Evolutionary conservation across 2,329 filamentous ascomycete species (phyloP).

Genomic region (Stenocarpella maydis): DNA sequence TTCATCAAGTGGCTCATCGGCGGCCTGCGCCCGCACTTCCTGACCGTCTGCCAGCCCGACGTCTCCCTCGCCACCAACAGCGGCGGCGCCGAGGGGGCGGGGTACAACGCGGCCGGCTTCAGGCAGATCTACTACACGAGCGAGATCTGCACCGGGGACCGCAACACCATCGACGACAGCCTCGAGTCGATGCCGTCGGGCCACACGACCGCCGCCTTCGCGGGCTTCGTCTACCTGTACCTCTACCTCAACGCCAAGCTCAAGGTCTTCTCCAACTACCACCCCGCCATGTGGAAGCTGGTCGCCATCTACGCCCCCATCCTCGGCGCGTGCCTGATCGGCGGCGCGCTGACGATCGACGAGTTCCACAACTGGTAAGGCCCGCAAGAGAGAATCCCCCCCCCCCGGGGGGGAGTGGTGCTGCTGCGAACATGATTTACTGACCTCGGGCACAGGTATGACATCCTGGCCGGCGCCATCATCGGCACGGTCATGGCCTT

Average conservation of each 20-base stretch:
- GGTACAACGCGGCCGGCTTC: slow-evolving; percentile 56
- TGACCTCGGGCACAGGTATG: slow-evolving; percentile 54
- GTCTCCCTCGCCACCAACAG: slow-evolving; percentile 52
- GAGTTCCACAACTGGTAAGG: slow-evolving; percentile 73
- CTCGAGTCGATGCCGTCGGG: slow-evolving; percentile 78
- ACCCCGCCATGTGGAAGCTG: slow-evolving; percentile 78
- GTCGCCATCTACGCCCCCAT: slow-evolving; percentile 70
- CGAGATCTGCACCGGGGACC: slow-evolving; percentile 74
- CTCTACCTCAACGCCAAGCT: slow-evolving; percentile 82
- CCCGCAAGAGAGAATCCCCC: fast-evolving
- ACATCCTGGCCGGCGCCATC: slow-evolving; percentile 69
- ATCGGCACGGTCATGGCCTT: slow-evolving; percentile 72
- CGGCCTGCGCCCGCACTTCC: slow-evolving; percentile 75
- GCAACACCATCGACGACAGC: slow-evolving; percentile 70
- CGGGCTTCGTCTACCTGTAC: slow-evolving; percentile 74
- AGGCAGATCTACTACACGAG: slow-evolving; percentile 72
- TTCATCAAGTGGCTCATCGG: slow-evolving; percentile 80
- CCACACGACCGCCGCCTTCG: slow-evolving; percentile 77
- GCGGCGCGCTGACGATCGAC: slow-evolving; percentile 74
- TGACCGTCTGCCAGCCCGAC: slow-evolving; percentile 73
- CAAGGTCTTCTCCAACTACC: slow-evolving; percentile 77
- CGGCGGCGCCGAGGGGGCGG: slow-evolving; percentile 49
- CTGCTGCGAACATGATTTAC: not conserved
- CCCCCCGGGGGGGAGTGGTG: too few species aligned
- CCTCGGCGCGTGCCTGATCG: slow-evolving; percentile 73